Base-by-base conservation (phyloP, 768 basidiomycete genomes). In the Clitopilus hobsonii region DNA sequence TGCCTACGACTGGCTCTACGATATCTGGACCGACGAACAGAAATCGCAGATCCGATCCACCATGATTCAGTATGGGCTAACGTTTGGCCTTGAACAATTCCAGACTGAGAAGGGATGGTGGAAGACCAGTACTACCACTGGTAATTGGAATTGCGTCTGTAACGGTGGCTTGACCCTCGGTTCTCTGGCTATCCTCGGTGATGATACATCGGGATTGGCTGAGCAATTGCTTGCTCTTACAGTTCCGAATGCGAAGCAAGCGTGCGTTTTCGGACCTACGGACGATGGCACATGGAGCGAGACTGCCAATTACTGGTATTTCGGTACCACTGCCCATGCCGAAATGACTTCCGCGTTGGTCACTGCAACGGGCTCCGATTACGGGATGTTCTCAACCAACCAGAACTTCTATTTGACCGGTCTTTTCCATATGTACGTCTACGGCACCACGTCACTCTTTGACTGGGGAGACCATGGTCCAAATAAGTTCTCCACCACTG, bases 111-210 rank as follows among this genome's bases (percentile, higher is more conserved):
- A 65, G 25, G 78, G 74, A 51, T 86, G 87, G 49, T 97, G 94
- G 94, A 97, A 94, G 94, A 79, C 71, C 51, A 77, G 60, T 51
- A 79, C 74, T 58, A 81, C 82, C 47, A 79, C 78, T 57, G 96
- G 96, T 18, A 99, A 98, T 77, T 99, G 97, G 97, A 99, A 99
- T 69, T 98, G 96, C 68, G 91, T 93, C 54, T 94, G 88, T 76
- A 98, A 98, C 68, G 82, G 83, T 48, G 97, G 97, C 55, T 74
- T 98, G 58, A 93, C 89, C 18, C 68, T 98, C 66, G 97, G 81
- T 47, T 83, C 97, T 0, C 85, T 99, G 55, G 94, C 97, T 28
- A 94, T 99, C 63, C 73, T 94, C 13, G 86, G 80, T 27, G 91
- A 95, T 60, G 88, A 96, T 61, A 82, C 79, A 13, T 88, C 88